Evolutionary conservation across 306 rosid genomes (phyloP).

Genomic region (Parietaria judaica): DNA sequence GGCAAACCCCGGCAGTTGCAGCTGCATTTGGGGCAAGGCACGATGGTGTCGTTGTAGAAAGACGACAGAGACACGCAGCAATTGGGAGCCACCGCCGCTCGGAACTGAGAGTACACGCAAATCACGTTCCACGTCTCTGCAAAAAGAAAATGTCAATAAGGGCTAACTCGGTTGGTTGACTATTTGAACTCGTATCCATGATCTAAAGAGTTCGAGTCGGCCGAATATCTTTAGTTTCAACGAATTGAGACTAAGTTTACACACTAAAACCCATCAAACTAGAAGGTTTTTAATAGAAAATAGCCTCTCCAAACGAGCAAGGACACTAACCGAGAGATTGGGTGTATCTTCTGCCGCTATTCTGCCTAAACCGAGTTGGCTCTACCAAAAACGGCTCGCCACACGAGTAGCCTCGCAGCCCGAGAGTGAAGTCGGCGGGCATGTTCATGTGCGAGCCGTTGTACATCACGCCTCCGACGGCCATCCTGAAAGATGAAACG

Average conservation of each 20-base stretch:
- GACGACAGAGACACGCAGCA: constrained; percentile 80
- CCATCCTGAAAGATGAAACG: constrained; percentile 48
- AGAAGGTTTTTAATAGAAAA: no score
- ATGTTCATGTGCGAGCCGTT: constrained; percentile 8
- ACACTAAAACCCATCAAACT: no score
- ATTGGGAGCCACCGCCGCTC: constrained; percentile 49
- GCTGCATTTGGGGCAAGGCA: constrained; percentile 71
- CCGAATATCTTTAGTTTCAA: not conserved
- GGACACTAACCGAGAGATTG: constrained; percentile 52
- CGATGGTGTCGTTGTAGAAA: constrained; percentile 51
- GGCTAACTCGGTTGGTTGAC: no score
- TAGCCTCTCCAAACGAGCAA: not conserved
- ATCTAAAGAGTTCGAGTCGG: not conserved
- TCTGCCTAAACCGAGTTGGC: constrained; percentile 31
- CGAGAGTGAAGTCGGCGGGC: constrained; percentile 51
- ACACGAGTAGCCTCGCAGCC: constrained; percentile 61
- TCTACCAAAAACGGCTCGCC: constrained; percentile 39
- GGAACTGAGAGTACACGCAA: constrained; percentile 59
- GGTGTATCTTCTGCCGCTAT: constrained; percentile 43
- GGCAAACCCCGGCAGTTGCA: constrained; percentile 57
- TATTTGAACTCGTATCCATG: not conserved
- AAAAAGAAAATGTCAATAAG: constrained; percentile 1
- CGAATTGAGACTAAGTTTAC: not conserved
- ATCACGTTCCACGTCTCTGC: constrained; percentile 76
- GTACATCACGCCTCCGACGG: constrained; percentile 17